These are phyloP conservation scores for Cytospora piceae DNA, from an alignment of 2,329 filamentous ascomycete species.

Conservation along the genomic window DNA sequence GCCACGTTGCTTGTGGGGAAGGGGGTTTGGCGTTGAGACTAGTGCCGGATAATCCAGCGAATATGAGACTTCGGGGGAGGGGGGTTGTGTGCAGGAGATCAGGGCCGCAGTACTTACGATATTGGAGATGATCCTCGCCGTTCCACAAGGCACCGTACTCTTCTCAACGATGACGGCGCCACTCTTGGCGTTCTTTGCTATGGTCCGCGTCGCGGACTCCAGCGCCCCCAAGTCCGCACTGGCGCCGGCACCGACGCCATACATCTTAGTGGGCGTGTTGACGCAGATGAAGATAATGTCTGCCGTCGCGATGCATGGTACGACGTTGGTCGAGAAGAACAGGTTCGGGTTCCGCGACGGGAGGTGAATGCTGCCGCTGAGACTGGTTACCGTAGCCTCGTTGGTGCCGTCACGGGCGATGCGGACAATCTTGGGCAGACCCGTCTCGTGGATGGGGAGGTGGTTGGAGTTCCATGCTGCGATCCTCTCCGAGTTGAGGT, in stretches of 20 bases:
- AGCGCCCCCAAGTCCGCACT: constrained; percentile 61
- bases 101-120: constrained; percentile 46
- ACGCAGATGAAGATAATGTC: constrained; percentile 66
- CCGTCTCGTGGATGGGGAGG: constrained; percentile 64
- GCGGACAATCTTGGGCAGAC: constrained; percentile 56
- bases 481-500: constrained; percentile 58
- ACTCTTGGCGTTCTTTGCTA: constrained; percentile 55
- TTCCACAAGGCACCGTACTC: constrained; percentile 65
- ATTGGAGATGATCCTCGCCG: constrained; percentile 58
- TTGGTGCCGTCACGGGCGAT: constrained; percentile 46
- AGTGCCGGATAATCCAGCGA: constrained; percentile 5
- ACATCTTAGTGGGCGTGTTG: constrained; percentile 65
- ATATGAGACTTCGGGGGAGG: constrained; percentile 9
- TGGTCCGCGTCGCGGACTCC: constrained; percentile 57
- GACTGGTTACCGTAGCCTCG: constrained; percentile 33
- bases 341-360: constrained; percentile 54
- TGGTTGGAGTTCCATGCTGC: constrained; percentile 60
- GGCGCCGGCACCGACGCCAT: constrained; percentile 58
- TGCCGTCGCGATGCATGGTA: constrained; percentile 53
- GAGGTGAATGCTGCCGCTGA: constrained; percentile 32
- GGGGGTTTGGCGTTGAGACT: constrained; percentile 8
- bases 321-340: constrained; percentile 60
- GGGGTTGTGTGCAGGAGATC: too few species aligned
- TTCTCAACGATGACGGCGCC: constrained; percentile 67
- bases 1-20: constrained; percentile 1